Conservation (phyloP, 2,329 filamentous ascomycete species). For the Nectriaceae sp. region DNA sequence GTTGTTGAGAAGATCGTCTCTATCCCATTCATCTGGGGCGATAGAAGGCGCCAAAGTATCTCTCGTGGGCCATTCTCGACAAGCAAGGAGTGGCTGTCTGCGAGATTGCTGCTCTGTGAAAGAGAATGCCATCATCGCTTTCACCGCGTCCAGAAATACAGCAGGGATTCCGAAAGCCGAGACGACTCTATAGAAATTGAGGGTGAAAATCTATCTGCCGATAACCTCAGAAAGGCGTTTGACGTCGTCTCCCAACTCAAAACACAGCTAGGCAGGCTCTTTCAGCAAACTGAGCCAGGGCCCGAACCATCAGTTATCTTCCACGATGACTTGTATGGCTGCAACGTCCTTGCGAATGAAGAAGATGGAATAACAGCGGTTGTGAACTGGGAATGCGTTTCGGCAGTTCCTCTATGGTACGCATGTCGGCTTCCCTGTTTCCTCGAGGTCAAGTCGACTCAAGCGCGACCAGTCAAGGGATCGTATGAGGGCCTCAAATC, state of each 20-base stretch:
- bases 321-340: conserved; percentile 36
- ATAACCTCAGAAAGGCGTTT: conserved; percentile 29
- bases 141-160: conserved; percentile 2
- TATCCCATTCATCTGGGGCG: conserved; percentile 35
- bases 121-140: conserved; percentile 1
- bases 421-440: conserved; percentile 36
- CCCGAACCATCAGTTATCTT: conserved; percentile 35
- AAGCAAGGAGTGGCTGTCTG: conserved; percentile 37
- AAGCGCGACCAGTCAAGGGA: conserved; percentile 35
- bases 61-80: conserved; percentile 38
- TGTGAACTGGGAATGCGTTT: conserved; percentile 47
- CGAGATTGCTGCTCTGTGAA: conserved; percentile 21
- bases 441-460: conserved; percentile 29
- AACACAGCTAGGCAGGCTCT: conserved; percentile 21
- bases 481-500: conserved; percentile 25
- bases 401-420: conserved; percentile 41
- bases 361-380: conserved; percentile 37
- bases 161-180: not conserved
- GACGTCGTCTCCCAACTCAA: conserved; percentile 27
- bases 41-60: conserved; percentile 32
- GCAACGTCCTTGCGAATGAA: conserved; percentile 43
- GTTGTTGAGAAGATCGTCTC: too few relatives aligned
- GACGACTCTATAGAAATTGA: conserved; percentile 7
- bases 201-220: conserved; percentile 32
- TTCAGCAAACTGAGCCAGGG: conserved; percentile 23